Evolutionary conservation across 345 rosid species (phyloP), one percentile per base, ranked within the genome.

Genomic region (Tarenaya hassleriana): DNA sequence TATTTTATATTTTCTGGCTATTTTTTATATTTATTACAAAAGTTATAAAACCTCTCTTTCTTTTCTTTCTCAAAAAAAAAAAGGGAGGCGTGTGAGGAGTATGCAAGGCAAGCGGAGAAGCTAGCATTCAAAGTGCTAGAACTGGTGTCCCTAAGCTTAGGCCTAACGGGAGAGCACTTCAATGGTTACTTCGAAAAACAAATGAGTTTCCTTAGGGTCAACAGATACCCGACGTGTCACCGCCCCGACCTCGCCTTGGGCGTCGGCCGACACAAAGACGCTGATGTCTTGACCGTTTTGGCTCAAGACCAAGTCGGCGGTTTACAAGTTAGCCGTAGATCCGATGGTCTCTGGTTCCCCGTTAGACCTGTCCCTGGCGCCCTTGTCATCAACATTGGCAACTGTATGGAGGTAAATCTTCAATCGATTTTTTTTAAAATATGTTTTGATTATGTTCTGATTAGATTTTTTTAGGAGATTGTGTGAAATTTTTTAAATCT

Each of bases 301-400:
- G 73, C 86, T 61, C 94, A 84, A 45, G 96, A 88, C 64, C 71
- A 77, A 13, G 91, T 88, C 24, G 94, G 91, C 19, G 96, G 96
- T 2, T 68, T 88, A 5, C 79, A 87, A 69, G 68, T 87, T 9
- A 72, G 70, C 58, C 72, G 77, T 37, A 75, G 77, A 63, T 73
- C 83, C 0, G 86, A 80, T 1, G 88, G 91, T 27, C 79, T 76
- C 50, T 88, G 96, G 96, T 70, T 88, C 47, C 77, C 79, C 0
- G 71, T 88, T 8, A 78, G 44, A 62, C 94, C 94, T 10, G 63
- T 61, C n/a, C 77, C 84, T 3, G 52, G 78, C 68, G 78, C 96
- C 13, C 82, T 62, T 37, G 84, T 88, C 73, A 80, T 88, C 69
- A 88, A 88, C 29, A 62, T 88, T 15, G 94, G 89, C n/a, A 77